Conservation (phyloP, 1,284 basidiomycete species). For the Rhodotorula sp. region DNA sequence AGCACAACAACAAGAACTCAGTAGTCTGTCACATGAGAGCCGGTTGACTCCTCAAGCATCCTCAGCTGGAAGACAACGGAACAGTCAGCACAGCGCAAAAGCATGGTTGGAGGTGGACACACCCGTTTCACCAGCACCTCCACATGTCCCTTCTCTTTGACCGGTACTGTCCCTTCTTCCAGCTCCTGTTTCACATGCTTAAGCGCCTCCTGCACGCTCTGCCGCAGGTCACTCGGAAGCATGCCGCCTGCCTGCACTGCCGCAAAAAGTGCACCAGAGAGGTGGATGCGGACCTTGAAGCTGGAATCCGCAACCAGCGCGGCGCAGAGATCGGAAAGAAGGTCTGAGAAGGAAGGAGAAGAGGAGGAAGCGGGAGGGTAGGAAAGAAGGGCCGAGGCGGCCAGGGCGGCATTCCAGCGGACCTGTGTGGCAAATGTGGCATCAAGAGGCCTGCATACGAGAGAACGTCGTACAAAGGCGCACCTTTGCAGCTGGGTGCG, state of each 20-base stretch:
- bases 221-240: too few relatives aligned
- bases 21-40: too few relatives aligned
- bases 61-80: too few relatives aligned
- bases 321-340: not conserved
- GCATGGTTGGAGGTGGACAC: too few relatives aligned
- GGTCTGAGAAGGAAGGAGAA: not conserved
- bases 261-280: not conserved
- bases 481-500: slow-evolving; percentile 15
- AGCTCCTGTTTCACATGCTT: not conserved
- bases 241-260: not conserved
- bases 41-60: too few relatives aligned
- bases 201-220: not conserved
- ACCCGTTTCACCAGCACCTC: too few relatives aligned
- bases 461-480: not conserved
- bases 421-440: not conserved
- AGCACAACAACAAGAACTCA: too few relatives aligned
- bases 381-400: not conserved
- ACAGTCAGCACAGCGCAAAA: too few relatives aligned
- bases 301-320: slow-evolving; percentile 2
- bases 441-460: too few relatives aligned
- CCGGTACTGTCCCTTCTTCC: too few relatives aligned
- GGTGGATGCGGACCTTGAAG: slow-evolving; percentile 35
- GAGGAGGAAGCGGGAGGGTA: not conserved
- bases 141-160: too few relatives aligned
- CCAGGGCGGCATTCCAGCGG: slow-evolving; percentile 28